phyloP scores from a whole-genome alignment of 768 basidiomycete genomes.

The Kwoniella shandongensis region DNA sequence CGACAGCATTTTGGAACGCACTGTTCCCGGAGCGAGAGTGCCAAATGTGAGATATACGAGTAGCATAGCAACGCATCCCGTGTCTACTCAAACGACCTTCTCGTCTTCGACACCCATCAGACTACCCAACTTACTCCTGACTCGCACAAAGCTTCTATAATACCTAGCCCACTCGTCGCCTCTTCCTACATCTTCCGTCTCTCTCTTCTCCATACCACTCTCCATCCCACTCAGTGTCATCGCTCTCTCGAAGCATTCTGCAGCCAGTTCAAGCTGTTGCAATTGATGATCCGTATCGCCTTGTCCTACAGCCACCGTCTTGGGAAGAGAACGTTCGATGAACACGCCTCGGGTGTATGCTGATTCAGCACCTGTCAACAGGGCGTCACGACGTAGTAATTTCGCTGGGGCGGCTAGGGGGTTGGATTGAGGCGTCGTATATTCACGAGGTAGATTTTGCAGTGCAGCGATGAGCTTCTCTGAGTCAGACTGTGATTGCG shows the following conservation, averaged over 20 bases:
- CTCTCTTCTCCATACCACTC: slow-evolving; percentile 26
- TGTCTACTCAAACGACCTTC: not conserved
- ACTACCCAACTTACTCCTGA: slow-evolving; percentile 34
- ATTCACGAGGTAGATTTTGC: slow-evolving; percentile 9
- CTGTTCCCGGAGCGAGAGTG: too few species aligned
- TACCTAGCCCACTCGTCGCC: slow-evolving; percentile 46
- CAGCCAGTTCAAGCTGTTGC: slow-evolving; percentile 29
- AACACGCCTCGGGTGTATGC: slow-evolving; percentile 35
- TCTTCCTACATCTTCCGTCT: slow-evolving; percentile 24
- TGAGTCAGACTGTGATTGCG: slow-evolving; percentile 14
- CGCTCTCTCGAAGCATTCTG: slow-evolving; percentile 46
- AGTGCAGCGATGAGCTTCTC: slow-evolving; percentile 17
- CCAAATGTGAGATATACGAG: too few species aligned
- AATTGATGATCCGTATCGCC: slow-evolving; percentile 9
- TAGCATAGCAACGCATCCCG: too few species aligned
- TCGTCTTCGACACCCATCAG: slow-evolving; percentile 3
- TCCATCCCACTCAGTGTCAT: slow-evolving; percentile 36
- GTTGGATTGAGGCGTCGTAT: slow-evolving; percentile 17
- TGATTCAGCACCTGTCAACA: slow-evolving; percentile 42
- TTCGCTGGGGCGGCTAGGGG: slow-evolving; percentile 19
- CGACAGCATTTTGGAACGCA: too few species aligned
- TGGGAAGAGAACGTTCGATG: slow-evolving; percentile 25
- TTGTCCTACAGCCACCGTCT: too few species aligned
- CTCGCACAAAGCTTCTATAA: slow-evolving; percentile 42
- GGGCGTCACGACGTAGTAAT: slow-evolving; percentile 38